Percentiles rank a stretch among this genome's conserved stretches.
Evolutionary conservation across 2,329 filamentous ascomycete species (phyloP).

Genomic region (Pyrenophora seminiperda): DNA sequence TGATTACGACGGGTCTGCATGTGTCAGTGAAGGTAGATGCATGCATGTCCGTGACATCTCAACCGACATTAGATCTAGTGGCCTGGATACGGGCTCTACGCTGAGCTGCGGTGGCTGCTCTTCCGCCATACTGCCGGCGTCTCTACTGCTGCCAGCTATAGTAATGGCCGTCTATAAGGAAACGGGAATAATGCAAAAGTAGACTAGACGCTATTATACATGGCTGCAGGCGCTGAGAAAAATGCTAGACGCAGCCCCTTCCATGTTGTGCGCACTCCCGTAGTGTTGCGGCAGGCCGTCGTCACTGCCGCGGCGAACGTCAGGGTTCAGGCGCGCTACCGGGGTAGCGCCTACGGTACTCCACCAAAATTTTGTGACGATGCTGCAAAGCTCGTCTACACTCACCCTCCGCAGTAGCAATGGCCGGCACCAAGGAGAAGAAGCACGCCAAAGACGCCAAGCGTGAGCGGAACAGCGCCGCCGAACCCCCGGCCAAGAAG

Average conservation of each 20-base stretch:
- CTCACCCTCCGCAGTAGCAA: slow-evolving; percentile 13
- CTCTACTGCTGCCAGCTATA: not conserved
- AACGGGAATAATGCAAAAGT: slow-evolving; percentile 20
- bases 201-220: slow-evolving; percentile 27
- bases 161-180: slow-evolving; percentile 12
- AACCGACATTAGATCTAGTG: slow-evolving; percentile 51
- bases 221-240: slow-evolving; percentile 13
- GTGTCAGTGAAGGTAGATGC: slow-evolving; percentile 16
- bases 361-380: slow-evolving; percentile 32
- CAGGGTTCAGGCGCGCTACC: slow-evolving; percentile 26
- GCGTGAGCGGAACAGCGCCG: slow-evolving; percentile 27
- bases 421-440: slow-evolving; percentile 34
- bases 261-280: slow-evolving; percentile 7
- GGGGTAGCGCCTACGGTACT: slow-evolving; percentile 28
- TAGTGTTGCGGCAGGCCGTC: slow-evolving; percentile 22
- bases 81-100: slow-evolving; percentile 48
- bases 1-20: slow-evolving; percentile 76
- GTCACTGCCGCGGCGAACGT: slow-evolving; percentile 27
- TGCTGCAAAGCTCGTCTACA: slow-evolving; percentile 9
- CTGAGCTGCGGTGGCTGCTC: slow-evolving; percentile 37
- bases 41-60: not conserved
- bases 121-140: slow-evolving; percentile 42
- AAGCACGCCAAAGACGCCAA: slow-evolving; percentile 33
- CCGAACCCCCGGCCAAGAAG: slow-evolving; percentile 41
- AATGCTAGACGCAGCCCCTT: slow-evolving; percentile 15